Conservation (phyloP, 2,329 filamentous ascomycete genomes). For the Penicillium sp. region DNA sequence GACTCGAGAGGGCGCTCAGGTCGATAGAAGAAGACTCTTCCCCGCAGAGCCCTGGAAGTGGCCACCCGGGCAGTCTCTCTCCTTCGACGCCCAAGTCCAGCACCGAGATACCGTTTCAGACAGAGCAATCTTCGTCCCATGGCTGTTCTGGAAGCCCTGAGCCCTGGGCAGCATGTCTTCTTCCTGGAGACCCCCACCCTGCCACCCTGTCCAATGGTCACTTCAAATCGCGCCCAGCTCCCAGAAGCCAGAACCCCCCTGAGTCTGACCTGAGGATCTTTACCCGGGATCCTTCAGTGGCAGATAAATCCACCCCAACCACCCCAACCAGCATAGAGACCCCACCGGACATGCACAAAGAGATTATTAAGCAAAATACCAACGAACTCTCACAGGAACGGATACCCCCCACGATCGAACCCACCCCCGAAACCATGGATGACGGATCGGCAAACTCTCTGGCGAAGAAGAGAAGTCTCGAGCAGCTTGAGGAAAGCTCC, state of each 20-base stretch:
- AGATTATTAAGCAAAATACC: not conserved
- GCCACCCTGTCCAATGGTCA: not conserved
- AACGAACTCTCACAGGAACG: not conserved
- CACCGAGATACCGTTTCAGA: not conserved
- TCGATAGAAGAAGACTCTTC: no score
- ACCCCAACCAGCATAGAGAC: not conserved
- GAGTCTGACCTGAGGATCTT: not conserved
- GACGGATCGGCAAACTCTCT: conserved; percentile 31
- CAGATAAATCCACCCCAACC: not conserved
- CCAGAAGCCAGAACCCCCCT: not conserved
- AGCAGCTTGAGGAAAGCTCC: conserved; percentile 41
- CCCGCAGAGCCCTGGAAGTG: no score
- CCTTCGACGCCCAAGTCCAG: not conserved
- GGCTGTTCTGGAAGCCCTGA: not conserved
- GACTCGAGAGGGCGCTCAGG: no score
- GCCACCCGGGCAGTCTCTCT: not conserved
- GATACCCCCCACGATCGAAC: not conserved
- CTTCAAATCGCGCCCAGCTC: not conserved
- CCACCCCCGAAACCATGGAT: not conserved
- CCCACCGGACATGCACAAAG: not conserved
- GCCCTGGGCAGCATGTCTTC: not conserved
- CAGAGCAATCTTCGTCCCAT: not conserved
- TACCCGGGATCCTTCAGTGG: not conserved
- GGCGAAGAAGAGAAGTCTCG: conserved; percentile 47
- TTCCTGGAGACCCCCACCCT: not conserved